Conservation (phyloP, 2,329 filamentous ascomycete genomes). For the Microascus cirrosus region DNA sequence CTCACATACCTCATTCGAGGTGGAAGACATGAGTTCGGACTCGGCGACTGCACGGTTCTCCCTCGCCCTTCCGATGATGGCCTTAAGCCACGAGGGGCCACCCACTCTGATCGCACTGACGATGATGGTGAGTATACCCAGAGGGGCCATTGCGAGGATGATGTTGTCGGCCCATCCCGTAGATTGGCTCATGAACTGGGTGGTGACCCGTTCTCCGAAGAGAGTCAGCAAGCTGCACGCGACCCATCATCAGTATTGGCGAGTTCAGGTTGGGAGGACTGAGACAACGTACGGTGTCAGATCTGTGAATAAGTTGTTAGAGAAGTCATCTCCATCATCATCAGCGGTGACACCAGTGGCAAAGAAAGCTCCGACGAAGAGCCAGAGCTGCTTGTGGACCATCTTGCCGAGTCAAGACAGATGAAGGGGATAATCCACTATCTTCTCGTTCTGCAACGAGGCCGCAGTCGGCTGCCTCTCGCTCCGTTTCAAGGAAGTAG, state of each 20-base stretch:
- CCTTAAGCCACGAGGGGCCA: slow-evolving; percentile 16
- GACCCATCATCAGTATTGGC: background rate
- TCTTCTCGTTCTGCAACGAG: too few relatives aligned
- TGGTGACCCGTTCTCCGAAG: slow-evolving; percentile 34
- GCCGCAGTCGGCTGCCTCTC: too few relatives aligned
- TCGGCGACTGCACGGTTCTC: slow-evolving; percentile 21
- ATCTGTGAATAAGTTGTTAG: slow-evolving; percentile 10
- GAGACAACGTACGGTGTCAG: slow-evolving; percentile 7
- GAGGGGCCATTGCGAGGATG: slow-evolving; percentile 20
- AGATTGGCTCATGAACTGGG: slow-evolving; percentile 32
- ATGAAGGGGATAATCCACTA: too few relatives aligned
- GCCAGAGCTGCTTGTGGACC: background rate
- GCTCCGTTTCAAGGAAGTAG: too few relatives aligned
- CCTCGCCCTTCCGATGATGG: slow-evolving; percentile 25
- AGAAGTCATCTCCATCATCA: slow-evolving; percentile 12
- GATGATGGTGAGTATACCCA: slow-evolving; percentile 27
- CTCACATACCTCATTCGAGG: slow-evolving; percentile 24
- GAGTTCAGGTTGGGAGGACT: background rate
- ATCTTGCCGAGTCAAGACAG: background rate
- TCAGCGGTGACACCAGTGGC: background rate
- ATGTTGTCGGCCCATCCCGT: slow-evolving; percentile 9
- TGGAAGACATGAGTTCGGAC: slow-evolving; percentile 27
- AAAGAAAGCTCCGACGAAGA: background rate
- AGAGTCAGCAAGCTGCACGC: slow-evolving; percentile 9
- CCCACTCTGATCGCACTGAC: slow-evolving; percentile 19